Evolutionary conservation across 2,329 filamentous ascomycete species (phyloP).

Genomic region (Bipolaris victoriae): DNA sequence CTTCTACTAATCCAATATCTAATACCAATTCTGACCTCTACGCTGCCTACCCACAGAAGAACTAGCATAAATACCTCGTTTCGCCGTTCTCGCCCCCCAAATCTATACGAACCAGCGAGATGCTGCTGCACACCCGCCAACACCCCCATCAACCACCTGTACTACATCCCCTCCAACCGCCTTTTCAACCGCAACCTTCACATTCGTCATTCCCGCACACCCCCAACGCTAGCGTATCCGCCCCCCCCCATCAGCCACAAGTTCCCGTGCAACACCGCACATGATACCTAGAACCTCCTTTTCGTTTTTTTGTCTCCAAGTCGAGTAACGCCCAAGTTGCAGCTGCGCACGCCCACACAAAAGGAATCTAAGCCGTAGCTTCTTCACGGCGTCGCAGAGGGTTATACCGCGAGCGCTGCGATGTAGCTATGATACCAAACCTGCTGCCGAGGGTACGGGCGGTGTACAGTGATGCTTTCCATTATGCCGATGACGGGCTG

Average conservation of each 20-base stretch:
- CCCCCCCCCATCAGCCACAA: conserved; percentile 53
- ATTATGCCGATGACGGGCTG: conserved; percentile 59
- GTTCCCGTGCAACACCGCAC: conserved; percentile 46
- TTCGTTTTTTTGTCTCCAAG: conserved; percentile 50
- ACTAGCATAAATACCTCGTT: conserved; percentile 53
- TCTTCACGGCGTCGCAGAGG: background rate
- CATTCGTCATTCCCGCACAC: conserved; percentile 58
- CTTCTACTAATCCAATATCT: too few relatives aligned
- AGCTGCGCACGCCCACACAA: conserved; percentile 53
- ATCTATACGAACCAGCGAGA: conserved; percentile 53
- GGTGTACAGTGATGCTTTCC: conserved; percentile 59
- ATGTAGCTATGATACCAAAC: background rate
- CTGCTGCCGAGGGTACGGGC: conserved; percentile 57
- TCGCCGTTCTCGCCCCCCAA: conserved; percentile 56
- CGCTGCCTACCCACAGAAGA: conserved; percentile 22
- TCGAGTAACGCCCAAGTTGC: conserved; percentile 54
- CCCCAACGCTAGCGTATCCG: conserved; percentile 55
- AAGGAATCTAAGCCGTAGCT: conserved; percentile 52
- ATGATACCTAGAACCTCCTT: conserved; percentile 51
- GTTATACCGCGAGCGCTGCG: background rate
- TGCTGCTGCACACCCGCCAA: conserved; percentile 57
- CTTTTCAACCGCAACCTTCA: conserved; percentile 55
- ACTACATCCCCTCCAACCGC: conserved; percentile 55
- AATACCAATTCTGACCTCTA: background rate
- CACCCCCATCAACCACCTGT: conserved; percentile 61